phyloP scores from a whole-genome alignment of 2,329 filamentous ascomycete genomes.

The Paraphoma chrysanthemicola region DNA sequence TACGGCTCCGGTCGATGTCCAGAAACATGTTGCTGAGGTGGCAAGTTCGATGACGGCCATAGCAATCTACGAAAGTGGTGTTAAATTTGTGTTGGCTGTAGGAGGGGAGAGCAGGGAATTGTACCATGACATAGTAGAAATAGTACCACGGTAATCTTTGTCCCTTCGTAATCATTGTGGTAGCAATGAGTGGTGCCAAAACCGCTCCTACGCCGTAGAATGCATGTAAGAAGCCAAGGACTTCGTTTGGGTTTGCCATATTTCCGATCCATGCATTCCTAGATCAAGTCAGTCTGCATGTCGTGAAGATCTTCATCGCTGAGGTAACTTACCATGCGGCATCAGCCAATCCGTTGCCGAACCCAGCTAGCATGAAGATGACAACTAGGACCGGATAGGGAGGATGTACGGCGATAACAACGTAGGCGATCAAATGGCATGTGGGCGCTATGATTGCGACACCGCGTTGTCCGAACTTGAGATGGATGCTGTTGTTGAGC shows the following conservation, averaged over 20 bases:
- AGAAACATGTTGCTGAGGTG: conserved; percentile 65
- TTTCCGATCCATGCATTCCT: conserved; percentile 67
- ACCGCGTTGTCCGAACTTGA: conserved; percentile 72
- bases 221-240: conserved; percentile 75
- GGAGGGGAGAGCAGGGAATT: conserved; percentile 22
- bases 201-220: conserved; percentile 76
- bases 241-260: conserved; percentile 75
- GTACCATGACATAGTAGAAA: conserved; percentile 79
- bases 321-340: conserved; percentile 55
- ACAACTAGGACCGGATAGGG: conserved; percentile 72
- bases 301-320: conserved; percentile 38
- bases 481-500: conserved; percentile 69
- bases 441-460: conserved; percentile 70
- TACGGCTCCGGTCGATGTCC: conserved; percentile 64
- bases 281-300: not conserved
- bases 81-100: not conserved
- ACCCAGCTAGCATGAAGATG: conserved; percentile 70
- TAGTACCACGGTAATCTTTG: conserved; percentile 68
- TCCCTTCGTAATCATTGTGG: conserved; percentile 72
- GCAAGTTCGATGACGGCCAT: conserved; percentile 64
- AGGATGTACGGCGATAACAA: conserved; percentile 71
- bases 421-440: conserved; percentile 70
- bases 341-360: conserved; percentile 74
- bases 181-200: conserved; percentile 73
- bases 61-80: conserved; percentile 51